Evolutionary conservation across 2,329 filamentous ascomycete species (phyloP).

Genomic region (Plenodomus lindquistii): DNA sequence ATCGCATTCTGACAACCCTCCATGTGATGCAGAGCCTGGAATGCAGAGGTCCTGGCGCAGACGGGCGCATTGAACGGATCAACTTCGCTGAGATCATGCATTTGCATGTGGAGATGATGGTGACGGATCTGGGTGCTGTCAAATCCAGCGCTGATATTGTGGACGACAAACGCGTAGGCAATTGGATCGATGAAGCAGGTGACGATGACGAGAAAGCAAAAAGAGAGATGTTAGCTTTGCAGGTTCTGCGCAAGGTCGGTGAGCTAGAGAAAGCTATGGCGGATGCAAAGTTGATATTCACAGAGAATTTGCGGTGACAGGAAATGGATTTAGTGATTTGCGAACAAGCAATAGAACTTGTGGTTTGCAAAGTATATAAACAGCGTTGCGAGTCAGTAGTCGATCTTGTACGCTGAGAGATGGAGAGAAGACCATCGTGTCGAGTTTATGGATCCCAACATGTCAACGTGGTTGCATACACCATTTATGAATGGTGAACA

Average conservation of each 20-base stretch:
- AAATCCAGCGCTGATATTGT: constrained; percentile 1
- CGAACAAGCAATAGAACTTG: too few species aligned
- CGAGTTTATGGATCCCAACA: too few species aligned
- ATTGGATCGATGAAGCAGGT: constrained; percentile 2
- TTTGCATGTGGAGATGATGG: constrained; percentile 3
- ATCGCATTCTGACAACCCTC: constrained; percentile 4
- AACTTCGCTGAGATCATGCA: constrained; percentile 4
- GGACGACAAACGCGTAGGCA: constrained; percentile 1
- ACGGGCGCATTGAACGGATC: not conserved
- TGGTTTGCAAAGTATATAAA: too few species aligned
- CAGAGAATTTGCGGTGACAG: too few species aligned
- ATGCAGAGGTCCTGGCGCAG: not conserved
- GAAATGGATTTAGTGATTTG: too few species aligned
- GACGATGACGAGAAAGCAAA: constrained; percentile 1
- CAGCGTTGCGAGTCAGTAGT: too few species aligned
- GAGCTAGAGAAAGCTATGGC: constrained; percentile 4
- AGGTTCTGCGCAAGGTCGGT: constrained; percentile 1
- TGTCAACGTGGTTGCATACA: too few species aligned
- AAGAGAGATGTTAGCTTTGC: not conserved
- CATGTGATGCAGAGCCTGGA: constrained; percentile 6
- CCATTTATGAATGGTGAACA: too few species aligned
- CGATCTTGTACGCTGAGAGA: not conserved
- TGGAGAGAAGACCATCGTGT: not conserved
- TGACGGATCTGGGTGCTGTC: constrained; percentile 3
- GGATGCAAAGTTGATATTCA: not conserved